Percentiles rank a stretch among this genome's conserved stretches.
Evolutionary conservation across 2,329 filamentous ascomycete species (phyloP).

Genomic region (Lasiodiplodia sp.): DNA sequence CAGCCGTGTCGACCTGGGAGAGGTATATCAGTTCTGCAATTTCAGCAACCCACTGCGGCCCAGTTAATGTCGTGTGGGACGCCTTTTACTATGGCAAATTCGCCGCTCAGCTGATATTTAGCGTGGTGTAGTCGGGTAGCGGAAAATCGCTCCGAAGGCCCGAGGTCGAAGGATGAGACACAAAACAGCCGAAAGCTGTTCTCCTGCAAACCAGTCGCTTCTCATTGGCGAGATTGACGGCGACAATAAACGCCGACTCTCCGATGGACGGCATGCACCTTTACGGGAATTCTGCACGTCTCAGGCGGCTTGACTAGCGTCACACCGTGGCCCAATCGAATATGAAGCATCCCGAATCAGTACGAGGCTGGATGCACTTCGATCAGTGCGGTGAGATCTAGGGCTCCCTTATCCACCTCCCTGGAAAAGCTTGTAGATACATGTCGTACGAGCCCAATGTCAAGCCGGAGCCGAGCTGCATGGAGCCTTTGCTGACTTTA

Average conservation of each 20-base stretch:
- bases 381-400: background rate
- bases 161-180: background rate
- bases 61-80: background rate
- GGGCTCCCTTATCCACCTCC: background rate
- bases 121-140: background rate
- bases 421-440: slow-evolving; percentile 5
- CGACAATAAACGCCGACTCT: background rate
- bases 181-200: too few species aligned
- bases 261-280: background rate
- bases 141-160: slow-evolving; percentile 1
- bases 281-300: background rate
- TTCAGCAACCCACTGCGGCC: too few species aligned
- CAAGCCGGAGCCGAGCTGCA: background rate
- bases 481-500: background rate
- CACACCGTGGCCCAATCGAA: background rate
- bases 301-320: slow-evolving; percentile 1
- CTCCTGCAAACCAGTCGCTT: background rate
- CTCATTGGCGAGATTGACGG: background rate
- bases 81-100: background rate
- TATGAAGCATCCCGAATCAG: background rate
- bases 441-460: slow-evolving; percentile 2
- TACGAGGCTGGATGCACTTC: background rate
- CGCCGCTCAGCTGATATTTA: background rate
- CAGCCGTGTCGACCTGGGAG: background rate
- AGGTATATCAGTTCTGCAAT: background rate